Evolutionary conservation across 805 yeast genomes (phyloP).

Genomic region (Saturnispora mendoncae): DNA sequence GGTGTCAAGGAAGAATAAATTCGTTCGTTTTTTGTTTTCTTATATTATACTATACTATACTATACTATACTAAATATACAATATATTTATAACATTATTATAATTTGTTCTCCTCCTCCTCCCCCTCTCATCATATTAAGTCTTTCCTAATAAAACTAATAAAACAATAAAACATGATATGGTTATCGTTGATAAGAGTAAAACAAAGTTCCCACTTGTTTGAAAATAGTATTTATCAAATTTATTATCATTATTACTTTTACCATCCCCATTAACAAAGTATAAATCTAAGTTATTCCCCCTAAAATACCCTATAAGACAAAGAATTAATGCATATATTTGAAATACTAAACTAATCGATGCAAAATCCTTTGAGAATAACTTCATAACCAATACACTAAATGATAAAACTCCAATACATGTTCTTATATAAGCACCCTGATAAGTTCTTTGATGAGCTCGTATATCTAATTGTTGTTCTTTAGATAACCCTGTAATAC

Average conservation of each 20-base stretch:
- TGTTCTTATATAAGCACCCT: conserved; percentile 73
- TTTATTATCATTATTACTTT: neutral
- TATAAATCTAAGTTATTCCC: conserved; percentile 27
- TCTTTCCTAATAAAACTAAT: conserved; percentile 39
- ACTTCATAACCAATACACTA: conserved; percentile 51
- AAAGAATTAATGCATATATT: conserved; percentile 43
- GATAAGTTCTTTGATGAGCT: conserved; percentile 77
- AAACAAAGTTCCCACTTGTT: conserved; percentile 55
- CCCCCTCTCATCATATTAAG: conserved; percentile 21
- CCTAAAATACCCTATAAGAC: conserved; percentile 31
- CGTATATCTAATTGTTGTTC: conserved; percentile 41
- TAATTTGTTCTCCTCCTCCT: no score
- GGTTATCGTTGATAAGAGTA: conserved; percentile 44
- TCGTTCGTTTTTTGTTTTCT: neutral
- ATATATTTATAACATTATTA: no score
- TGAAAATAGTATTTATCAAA: no score
- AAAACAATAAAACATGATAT: conserved; percentile 42
- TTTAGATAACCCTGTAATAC: conserved; percentile 29
- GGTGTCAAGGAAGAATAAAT: conserved; percentile 80
- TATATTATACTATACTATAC: neutral
- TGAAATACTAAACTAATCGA: conserved; percentile 62
- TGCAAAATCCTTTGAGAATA: conserved; percentile 55
- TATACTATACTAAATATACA: no score
- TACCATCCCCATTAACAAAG: conserved; percentile 18
- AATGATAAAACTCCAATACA: conserved; percentile 63